Conservation (phyloP, 306 rosid genomes). For the Cotoneaster glaucophyllus region DNA sequence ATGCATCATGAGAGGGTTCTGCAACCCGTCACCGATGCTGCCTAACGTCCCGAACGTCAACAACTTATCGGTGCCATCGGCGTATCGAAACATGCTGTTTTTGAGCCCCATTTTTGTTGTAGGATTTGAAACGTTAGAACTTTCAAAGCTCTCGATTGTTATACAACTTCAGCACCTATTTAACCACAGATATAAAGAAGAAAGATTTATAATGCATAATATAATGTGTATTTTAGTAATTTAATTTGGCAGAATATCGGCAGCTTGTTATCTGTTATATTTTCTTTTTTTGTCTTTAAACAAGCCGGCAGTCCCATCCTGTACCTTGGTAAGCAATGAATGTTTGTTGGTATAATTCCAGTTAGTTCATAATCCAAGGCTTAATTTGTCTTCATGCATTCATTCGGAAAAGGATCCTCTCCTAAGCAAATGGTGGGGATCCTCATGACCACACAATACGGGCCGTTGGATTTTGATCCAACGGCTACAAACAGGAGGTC, state of each 20-base stretch:
- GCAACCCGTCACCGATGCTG: slow-evolving; percentile 80
- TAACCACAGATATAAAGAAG: not conserved
- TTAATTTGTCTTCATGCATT: slow-evolving; percentile 27
- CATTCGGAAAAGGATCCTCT: no score
- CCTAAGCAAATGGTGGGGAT: no score
- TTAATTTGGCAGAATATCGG: slow-evolving; percentile 14
- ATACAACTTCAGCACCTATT: slow-evolving; percentile 14
- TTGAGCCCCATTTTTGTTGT: slow-evolving; percentile 45
- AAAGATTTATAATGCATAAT: slow-evolving; percentile 8
- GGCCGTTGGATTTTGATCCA: no score
- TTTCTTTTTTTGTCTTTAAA: no score
- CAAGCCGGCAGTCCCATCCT: slow-evolving; percentile 20
- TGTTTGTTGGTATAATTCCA: slow-evolving; percentile 16
- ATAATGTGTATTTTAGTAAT: slow-evolving; percentile 13
- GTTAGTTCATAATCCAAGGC: slow-evolving; percentile 7
- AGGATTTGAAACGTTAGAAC: not conserved
- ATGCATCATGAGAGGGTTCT: slow-evolving; percentile 74
- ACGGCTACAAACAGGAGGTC: no score
- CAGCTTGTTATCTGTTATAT: slow-evolving; percentile 22
- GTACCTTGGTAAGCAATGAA: slow-evolving; percentile 17
- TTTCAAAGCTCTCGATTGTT: not conserved
- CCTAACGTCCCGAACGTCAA: slow-evolving; percentile 79
- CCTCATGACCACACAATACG: no score
- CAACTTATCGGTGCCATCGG: slow-evolving; percentile 63
- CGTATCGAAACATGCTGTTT: slow-evolving; percentile 58